phyloP scores from a whole-genome alignment of 108 stramenopile species.

The Nitzschia sp. region DNA sequence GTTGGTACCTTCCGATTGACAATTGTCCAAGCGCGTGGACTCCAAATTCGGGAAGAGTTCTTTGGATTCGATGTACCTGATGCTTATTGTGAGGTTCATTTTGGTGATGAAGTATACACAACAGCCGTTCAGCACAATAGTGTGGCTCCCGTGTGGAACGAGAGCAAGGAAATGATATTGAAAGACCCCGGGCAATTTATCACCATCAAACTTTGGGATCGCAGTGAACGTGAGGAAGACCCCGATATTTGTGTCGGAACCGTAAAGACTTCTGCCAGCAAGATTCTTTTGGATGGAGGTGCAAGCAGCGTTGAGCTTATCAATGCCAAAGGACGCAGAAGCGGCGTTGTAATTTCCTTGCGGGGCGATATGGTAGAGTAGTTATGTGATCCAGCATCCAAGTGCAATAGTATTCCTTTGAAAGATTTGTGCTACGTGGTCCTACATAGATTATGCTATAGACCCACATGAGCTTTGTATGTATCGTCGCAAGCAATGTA shows the following conservation, averaged over 20 bases:
- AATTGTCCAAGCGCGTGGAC: slow-evolving; percentile 46
- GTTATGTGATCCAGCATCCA: not conserved
- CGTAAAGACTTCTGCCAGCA: slow-evolving; percentile 34
- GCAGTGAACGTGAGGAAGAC: slow-evolving; percentile 31
- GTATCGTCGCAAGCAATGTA: slow-evolving; percentile 74
- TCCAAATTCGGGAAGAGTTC: slow-evolving; percentile 33
- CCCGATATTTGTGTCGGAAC: slow-evolving; percentile 40
- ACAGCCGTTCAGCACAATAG: slow-evolving; percentile 49
- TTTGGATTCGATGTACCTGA: slow-evolving; percentile 55
- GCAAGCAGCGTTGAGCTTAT: slow-evolving; percentile 46
- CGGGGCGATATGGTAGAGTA: slow-evolving; percentile 8
- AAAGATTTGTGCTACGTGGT: not conserved
- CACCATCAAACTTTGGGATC: slow-evolving; percentile 46
- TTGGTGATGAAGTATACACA: slow-evolving; percentile 38
- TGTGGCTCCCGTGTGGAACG: slow-evolving; percentile 58
- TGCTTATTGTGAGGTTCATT: slow-evolving; percentile 43
- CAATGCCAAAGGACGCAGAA: slow-evolving; percentile 11
- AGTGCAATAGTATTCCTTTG: not conserved
- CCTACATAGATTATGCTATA: not conserved
- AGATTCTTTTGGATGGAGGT: slow-evolving; percentile 46
- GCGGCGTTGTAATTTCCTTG: slow-evolving; percentile 4
- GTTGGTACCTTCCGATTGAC: slow-evolving; percentile 35
- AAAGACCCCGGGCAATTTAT: slow-evolving; percentile 32
- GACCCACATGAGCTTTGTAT: slow-evolving; percentile 36
- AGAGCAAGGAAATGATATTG: slow-evolving; percentile 37